Base-by-base conservation (phyloP, 2,329 filamentous ascomycete species). In the Ascochyta pisi region DNA sequence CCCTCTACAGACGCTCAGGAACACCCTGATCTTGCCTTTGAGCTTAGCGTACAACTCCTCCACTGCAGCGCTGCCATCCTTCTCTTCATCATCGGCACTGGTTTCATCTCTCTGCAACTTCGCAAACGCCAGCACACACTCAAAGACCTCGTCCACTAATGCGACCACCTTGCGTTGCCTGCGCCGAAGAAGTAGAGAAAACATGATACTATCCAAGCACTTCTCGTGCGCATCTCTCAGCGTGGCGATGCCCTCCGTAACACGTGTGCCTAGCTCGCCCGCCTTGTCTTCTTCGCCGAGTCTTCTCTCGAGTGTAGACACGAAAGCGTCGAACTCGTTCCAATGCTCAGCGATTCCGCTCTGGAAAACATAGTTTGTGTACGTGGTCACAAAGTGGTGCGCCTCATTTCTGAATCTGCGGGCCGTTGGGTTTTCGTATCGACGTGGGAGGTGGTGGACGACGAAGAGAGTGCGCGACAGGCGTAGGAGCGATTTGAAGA, bases 401-500 rank as follows among this genome's bases (percentile, higher is more conserved):
- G 91, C 88, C 69, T 96, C 90, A 34, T 89, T 82, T 6, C 88
- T 83, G 62, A 97, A 92, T 2, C 52, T 59, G 15, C 62, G 62
- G 5, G 68, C 66, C 9, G 62, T 60, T 6, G 52, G 48, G 9
- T 67, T 58, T 2, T 60, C 23, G 24, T 68, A 73, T 1, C 56
- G 39, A 1, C 71, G 71, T 5, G 74, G 74, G 1, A 81, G 64
- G 27, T 76, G 72, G 9, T 76, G 70, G 27, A 89, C 85, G 0
- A 93, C 87, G 58, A 89, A 93, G 4, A 92, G 79, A 84, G 97
- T 88, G 31, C 95, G 86, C 12, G 92, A 75, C 0, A 96, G 79
- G 3, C 91, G 86, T 3, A 98, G 80, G 0, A 97, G 78, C 15
- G 91, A 83, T 65, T 87, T 90, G 79, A 97, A 98, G 33, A 97